These are phyloP conservation scores for Pistacia atlantica DNA, from an alignment of 345 rosid genomes.

Conservation along the genomic window DNA sequence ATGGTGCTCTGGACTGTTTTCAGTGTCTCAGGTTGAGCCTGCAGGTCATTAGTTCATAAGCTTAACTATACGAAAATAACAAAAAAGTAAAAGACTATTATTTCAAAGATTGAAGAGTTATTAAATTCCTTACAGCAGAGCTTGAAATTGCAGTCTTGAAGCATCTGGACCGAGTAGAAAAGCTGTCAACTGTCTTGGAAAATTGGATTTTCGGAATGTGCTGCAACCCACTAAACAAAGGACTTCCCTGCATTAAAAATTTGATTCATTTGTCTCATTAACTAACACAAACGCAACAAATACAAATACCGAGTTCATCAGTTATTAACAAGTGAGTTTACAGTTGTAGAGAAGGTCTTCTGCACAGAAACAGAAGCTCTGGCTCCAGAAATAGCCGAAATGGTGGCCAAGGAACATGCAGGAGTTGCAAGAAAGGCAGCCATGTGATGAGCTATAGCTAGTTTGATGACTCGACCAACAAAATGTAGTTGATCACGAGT, in stretches of 20 bases:
- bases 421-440: slow-evolving; percentile 36
- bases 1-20: slow-evolving; percentile 54
- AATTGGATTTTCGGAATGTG: slow-evolving; percentile 30
- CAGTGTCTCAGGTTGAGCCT: slow-evolving; percentile 58
- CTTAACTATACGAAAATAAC: neutral
- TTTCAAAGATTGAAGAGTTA: neutral
- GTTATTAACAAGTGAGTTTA: slow-evolving; percentile 7
- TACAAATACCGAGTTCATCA: neutral
- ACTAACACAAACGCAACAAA: neutral
- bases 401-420: slow-evolving; percentile 24
- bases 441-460: slow-evolving; percentile 21
- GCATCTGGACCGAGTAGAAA: slow-evolving; percentile 32
- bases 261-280: neutral
- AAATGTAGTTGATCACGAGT: neutral
- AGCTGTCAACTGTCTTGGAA: slow-evolving; percentile 28
- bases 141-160: slow-evolving; percentile 41
- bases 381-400: slow-evolving; percentile 15
- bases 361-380: slow-evolving; percentile 8
- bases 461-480: neutral
- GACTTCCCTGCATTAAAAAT: slow-evolving; percentile 38
- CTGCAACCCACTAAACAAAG: slow-evolving; percentile 31
- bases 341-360: slow-evolving; percentile 30
- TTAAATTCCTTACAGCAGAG: slow-evolving; percentile 40
- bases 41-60: neutral
- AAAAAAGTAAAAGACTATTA: neutral